Conservation (phyloP, 2,329 filamentous ascomycete genomes). For the Talaromyces pinophilus region DNA sequence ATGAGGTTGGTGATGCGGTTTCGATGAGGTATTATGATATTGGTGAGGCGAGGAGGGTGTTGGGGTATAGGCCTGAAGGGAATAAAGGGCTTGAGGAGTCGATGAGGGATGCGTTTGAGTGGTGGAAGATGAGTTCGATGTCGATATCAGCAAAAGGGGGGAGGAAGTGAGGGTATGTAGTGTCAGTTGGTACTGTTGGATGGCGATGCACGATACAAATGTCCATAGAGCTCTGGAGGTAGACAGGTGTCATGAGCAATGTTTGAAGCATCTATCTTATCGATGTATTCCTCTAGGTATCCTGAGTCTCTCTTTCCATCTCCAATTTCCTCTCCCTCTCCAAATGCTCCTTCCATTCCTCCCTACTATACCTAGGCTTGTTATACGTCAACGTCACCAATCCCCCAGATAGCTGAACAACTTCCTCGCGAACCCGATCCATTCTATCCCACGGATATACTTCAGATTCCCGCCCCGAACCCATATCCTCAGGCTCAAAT, state of each 20-base stretch:
- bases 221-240: not conserved
- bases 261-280: not conserved
- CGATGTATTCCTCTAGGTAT: not conserved
- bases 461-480: not conserved
- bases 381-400: not conserved
- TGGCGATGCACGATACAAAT: not conserved
- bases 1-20: constrained; percentile 20
- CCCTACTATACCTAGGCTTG: not conserved
- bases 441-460: not conserved
- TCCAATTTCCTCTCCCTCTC: not conserved
- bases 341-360: not conserved
- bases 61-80: constrained; percentile 6
- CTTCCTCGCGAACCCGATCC: not conserved
- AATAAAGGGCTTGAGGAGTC: constrained; percentile 16
- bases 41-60: constrained; percentile 10
- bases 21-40: constrained; percentile 17
- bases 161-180: not conserved
- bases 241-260: not conserved
- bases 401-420: not conserved
- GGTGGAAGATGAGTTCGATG: not conserved
- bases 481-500: not conserved
- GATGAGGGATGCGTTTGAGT: constrained; percentile 1
- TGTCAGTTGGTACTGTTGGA: not conserved
- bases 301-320: not conserved
- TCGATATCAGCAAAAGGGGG: not conserved